Evolutionary conservation across 179 eudicot genomes (phyloP).

Genomic region (Vitellaria paradoxa): DNA sequence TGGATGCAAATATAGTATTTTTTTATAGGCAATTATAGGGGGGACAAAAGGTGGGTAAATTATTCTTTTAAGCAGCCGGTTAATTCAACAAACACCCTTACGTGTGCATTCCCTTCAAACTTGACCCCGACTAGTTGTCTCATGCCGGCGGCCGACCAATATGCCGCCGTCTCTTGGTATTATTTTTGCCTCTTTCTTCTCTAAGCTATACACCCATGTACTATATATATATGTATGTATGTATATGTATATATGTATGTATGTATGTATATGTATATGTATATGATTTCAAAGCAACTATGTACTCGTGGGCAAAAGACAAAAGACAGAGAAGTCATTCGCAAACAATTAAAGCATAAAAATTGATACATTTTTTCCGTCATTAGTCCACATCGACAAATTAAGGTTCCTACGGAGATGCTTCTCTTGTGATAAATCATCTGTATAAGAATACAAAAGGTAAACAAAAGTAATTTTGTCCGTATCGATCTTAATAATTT

Average conservation of each 20-base stretch:
- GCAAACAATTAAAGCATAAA: too few relatives aligned
- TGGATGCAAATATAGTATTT: too few relatives aligned
- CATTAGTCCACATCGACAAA: background rate
- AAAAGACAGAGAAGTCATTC: too few relatives aligned
- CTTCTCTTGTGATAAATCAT: background rate
- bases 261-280: too few relatives aligned
- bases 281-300: too few relatives aligned
- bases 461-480: background rate
- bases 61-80: background rate
- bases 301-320: too few relatives aligned
- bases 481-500: background rate
- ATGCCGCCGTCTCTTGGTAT: background rate
- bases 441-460: background rate
- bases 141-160: constrained; percentile 13
- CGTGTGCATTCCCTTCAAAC: background rate
- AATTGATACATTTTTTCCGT: background rate
- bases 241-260: too few relatives aligned
- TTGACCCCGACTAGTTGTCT: background rate
- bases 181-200: too few relatives aligned
- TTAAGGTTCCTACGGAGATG: background rate
- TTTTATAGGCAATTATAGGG: too few relatives aligned
- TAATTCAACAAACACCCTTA: background rate
- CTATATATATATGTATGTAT: too few relatives aligned
- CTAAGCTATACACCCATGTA: too few relatives aligned
- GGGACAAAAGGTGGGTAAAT: background rate